These are phyloP conservation scores for Fusarium graminum DNA, from an alignment of 2,329 filamentous ascomycete species.

Conservation along the genomic window DNA sequence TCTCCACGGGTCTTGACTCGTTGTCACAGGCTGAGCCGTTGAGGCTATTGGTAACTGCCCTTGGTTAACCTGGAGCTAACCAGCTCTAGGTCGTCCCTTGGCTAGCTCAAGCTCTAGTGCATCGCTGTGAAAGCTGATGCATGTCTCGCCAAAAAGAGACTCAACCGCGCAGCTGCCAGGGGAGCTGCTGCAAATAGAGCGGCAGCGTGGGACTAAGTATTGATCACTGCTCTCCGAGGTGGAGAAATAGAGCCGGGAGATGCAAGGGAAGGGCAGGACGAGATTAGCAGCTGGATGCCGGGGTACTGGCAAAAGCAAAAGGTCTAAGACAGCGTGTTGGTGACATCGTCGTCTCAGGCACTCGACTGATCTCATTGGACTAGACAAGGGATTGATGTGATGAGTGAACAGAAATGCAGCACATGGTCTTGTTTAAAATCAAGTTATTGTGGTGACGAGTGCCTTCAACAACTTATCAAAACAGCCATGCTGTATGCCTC, in stretches of 20 bases:
- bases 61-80: neutral
- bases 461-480: constrained; percentile 5
- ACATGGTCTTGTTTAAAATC: constrained; percentile 13
- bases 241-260: constrained; percentile 27
- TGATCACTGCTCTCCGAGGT: constrained; percentile 20
- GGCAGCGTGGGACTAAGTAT: constrained; percentile 10
- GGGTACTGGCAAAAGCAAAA: constrained; percentile 31
- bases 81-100: constrained; percentile 9
- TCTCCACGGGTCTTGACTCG: constrained; percentile 8
- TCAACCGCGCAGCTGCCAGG: constrained; percentile 25
- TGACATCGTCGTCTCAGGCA: constrained; percentile 33
- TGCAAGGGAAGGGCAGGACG: constrained; percentile 30
- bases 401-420: constrained; percentile 4
- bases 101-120: constrained; percentile 9
- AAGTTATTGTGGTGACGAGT: constrained; percentile 5
- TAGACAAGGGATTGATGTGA: constrained; percentile 8
- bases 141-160: constrained; percentile 42
- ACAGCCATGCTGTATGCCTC: neutral
- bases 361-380: constrained; percentile 35
- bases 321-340: constrained; percentile 13
- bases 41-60: constrained; percentile 2
- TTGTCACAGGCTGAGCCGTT: constrained; percentile 18
- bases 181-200: constrained; percentile 15
- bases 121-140: constrained; percentile 25
- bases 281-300: constrained; percentile 9